Conservation (phyloP, 306 rosid genomes). For the Cicer arietinum region DNA sequence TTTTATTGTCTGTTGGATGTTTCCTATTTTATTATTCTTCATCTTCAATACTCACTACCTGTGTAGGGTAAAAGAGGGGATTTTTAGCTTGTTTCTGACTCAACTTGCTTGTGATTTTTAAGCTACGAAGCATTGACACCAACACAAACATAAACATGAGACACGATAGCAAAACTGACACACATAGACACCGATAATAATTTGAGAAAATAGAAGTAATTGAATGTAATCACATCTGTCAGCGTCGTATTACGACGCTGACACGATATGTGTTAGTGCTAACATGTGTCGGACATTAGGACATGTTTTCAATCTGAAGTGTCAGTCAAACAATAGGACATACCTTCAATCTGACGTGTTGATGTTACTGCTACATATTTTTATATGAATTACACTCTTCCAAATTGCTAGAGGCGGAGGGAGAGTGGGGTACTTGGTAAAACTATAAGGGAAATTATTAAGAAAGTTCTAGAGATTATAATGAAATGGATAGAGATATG, state of each 20-base stretch:
- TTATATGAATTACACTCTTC: too few species aligned
- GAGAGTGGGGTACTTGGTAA: too few species aligned
- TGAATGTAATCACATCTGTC: neutral
- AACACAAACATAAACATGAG: neutral
- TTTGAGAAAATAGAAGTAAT: neutral
- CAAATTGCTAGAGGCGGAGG: too few species aligned
- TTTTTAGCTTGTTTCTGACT: neutral
- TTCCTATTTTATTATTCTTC: neutral
- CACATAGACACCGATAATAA: neutral
- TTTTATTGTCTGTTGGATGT: slow-evolving; percentile 22
- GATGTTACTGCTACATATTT: too few species aligned
- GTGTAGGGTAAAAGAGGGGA: neutral
- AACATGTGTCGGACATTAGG: neutral
- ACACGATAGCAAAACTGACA: neutral
- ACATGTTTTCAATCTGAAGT: neutral
- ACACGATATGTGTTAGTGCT: too few species aligned
- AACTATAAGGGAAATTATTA: too few species aligned
- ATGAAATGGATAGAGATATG: too few species aligned
- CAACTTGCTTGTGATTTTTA: neutral
- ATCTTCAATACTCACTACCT: neutral
- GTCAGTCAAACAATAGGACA: neutral
- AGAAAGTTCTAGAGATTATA: too few species aligned
- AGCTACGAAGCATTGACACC: neutral
- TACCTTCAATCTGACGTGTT: too few species aligned
- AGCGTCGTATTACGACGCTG: neutral